A percentile compares a stretch with the other conserved stretches of the same genome.
Conservation (phyloP, 257 asterid genomes). For the Haberlea rhodopensis region DNA sequence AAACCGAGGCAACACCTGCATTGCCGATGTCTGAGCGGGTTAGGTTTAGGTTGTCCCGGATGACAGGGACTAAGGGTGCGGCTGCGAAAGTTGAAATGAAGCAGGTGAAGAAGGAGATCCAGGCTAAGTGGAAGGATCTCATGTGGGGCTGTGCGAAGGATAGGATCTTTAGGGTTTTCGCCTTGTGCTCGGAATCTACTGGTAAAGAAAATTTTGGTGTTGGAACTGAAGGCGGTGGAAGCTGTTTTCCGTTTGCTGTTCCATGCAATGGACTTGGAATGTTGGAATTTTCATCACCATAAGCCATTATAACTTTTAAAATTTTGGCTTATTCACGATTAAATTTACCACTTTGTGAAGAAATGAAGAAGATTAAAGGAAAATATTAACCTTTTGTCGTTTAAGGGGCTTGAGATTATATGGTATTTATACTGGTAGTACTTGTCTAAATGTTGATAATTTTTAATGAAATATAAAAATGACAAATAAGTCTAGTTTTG, state of each 20-base stretch:
- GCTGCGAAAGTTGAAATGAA: conserved; percentile 45
- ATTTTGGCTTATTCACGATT: neutral
- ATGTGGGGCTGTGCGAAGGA: conserved; percentile 43
- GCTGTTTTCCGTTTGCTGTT: neutral
- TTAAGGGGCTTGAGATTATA: neutral
- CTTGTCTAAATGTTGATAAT: neutral
- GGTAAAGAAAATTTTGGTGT: conserved; percentile 26
- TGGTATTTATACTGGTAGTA: conserved; percentile 18
- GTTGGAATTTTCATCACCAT: neutral
- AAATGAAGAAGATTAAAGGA: neutral
- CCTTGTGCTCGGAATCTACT: conserved; percentile 40
- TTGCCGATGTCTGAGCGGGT: conserved; percentile 41
- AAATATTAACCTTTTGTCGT: neutral
- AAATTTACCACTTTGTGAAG: neutral
- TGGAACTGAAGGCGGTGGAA: neutral
- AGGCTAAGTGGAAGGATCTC: conserved; percentile 47
- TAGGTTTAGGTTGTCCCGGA: conserved; percentile 40
- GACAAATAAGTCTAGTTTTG: no score
- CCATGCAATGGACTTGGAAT: neutral
- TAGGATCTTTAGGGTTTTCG: conserved; percentile 33
- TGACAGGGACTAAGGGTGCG: conserved; percentile 41
- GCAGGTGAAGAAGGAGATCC: conserved; percentile 47
- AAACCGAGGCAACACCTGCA: conserved; percentile 43
- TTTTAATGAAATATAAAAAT: neutral
- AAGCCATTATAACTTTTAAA: conserved; percentile 10